phyloP scores from a whole-genome alignment of 495 filamentous ascomycete species.

The Staphylotrichum tortipilum region DNA sequence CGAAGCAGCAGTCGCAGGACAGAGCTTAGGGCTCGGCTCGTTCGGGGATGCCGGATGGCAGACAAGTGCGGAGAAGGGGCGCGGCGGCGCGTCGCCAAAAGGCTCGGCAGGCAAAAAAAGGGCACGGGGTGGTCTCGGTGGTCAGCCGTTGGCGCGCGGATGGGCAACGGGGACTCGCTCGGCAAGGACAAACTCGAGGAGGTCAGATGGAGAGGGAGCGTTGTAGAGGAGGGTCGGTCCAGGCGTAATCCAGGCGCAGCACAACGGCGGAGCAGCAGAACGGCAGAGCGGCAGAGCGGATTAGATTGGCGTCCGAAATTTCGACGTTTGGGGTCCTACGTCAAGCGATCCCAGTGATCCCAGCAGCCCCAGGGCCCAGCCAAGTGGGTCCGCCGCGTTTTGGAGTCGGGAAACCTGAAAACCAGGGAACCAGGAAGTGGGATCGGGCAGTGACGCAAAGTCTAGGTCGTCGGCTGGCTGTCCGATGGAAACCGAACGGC shows the following conservation, averaged over 20 bases:
- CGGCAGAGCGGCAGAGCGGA: neutral
- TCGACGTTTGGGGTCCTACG: slow-evolving; percentile 19
- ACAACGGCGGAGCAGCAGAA: no score
- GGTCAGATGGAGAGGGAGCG: neutral
- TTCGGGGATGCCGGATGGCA: neutral
- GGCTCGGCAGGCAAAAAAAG: neutral
- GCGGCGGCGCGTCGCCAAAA: neutral
- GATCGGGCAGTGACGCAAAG: no score
- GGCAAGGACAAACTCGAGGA: neutral
- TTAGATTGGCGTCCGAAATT: slow-evolving; percentile 22
- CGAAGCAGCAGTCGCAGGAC: no score
- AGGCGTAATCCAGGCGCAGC: no score
- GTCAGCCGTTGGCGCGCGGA: no score
- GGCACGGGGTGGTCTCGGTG: neutral
- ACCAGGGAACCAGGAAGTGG: no score
- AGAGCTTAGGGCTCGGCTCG: no score
- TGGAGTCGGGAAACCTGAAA: neutral
- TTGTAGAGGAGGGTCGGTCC: no score
- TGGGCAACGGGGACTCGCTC: neutral
- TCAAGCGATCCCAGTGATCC: slow-evolving; percentile 24
- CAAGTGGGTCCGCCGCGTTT: neutral
- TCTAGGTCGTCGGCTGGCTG: no score
- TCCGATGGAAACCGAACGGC: no score
- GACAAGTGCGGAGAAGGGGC: neutral
- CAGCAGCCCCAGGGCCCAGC: neutral